Conservation (phyloP, 495 filamentous ascomycete genomes). For the Penicillium robsamsonii region DNA sequence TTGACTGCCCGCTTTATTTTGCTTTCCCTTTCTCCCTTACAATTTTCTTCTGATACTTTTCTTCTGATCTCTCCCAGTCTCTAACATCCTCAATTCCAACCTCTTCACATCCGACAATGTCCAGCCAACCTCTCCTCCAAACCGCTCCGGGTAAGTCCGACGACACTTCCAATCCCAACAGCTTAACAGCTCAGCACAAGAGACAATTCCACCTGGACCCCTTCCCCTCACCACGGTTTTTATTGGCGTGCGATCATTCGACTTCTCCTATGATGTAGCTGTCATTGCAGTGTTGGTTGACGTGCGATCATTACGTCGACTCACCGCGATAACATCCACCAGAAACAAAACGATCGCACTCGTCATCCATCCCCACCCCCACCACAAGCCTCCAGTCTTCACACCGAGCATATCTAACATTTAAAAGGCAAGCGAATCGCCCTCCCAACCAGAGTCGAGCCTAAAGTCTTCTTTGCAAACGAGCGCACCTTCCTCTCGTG, state of each 20-base stretch:
- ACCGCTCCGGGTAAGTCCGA: conserved; percentile 62
- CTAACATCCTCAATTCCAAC: not conserved
- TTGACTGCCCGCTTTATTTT: not conserved
- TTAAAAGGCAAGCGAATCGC: conserved; percentile 89
- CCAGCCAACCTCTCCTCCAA: conserved; percentile 92
- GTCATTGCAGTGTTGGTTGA: not conserved
- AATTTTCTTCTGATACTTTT: conserved; percentile 5
- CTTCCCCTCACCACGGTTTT: not conserved
- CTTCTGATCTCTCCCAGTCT: not conserved
- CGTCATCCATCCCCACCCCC: not conserved
- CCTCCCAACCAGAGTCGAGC: conserved; percentile 95
- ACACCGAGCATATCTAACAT: conserved; percentile 2
- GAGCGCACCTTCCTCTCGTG: conserved; percentile 98
- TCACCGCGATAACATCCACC: not conserved
- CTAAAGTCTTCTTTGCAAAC: conserved; percentile 99
- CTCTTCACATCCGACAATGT: conserved; percentile 56
- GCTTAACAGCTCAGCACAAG: not conserved
- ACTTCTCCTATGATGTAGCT: not conserved
- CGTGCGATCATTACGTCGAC: not conserved
- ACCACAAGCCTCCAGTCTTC: not conserved
- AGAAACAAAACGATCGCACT: not conserved
- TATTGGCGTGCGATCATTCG: not conserved
- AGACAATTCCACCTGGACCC: not conserved
- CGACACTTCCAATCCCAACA: not conserved
- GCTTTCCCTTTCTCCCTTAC: conserved; percentile 4